Evolutionary conservation across 2,329 filamentous ascomycete genomes (phyloP), one percentile per base, ranked within the genome.

Genomic region (Cephalotrichum gorgonifer): DNA sequence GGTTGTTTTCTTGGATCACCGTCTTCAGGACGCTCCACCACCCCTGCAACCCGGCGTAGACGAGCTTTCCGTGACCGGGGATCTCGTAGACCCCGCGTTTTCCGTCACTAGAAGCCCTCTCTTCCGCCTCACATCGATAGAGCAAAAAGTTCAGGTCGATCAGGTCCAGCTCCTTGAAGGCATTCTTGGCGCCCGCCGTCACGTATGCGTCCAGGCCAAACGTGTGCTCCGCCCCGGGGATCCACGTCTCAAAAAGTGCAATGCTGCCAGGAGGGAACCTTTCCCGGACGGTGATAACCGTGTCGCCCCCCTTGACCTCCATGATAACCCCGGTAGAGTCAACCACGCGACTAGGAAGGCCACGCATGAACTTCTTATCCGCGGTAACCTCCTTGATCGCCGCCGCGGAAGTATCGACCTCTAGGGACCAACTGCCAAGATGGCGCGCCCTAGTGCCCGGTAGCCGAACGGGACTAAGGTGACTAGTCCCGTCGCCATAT

Each of bases 41-140:
- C 33, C 94, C 94, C 64, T 98, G 93, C n/a, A 98, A 75, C 52
- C 93, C 93, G 52, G 91, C 91, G 64, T 97, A 98, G 2, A 96
- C 87, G 39, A 96, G 76, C 51, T 85, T 81, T 2, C 90, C 91
- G 60, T 89, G 74, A 1, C 83, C 83, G 2, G 93, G 93, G 54
- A 98, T 85, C 47, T 83, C 78, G 67, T 97, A 98, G 8, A 83
- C 83, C n/a, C 93, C 91, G 62, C 96, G 88, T 52, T 78, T 76
- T 4, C 88, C 88, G 47, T 76, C 77, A 54, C 86, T 95, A 6
- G 78, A 80, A 56, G 93, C 88, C 44, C 80, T 78, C 65, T 81
- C 94, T 64, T 98, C 93, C 3, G 88, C 81, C 53, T 97, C 90
- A 55, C 88, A 95, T 51, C 88, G 81, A 66, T 97, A 98, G 38